A percentile compares a stretch with the other conserved stretches of the same genome.
Evolutionary conservation across 768 basidiomycete species (phyloP).

Genomic region (Tricholoma sp.): DNA sequence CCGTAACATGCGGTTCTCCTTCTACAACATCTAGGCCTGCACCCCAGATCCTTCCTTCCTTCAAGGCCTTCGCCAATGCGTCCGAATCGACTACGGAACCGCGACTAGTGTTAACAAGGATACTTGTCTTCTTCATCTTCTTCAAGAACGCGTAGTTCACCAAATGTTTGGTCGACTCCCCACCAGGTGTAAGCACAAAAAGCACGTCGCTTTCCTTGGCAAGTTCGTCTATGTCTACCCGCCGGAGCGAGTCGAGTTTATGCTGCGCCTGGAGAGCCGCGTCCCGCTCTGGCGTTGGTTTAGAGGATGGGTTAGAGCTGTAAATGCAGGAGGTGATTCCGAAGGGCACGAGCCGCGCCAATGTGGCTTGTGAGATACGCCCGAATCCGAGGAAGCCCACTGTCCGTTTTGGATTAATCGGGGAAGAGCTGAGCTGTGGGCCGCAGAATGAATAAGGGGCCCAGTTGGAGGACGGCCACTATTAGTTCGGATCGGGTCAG

Average conservation of each 20-base stretch:
- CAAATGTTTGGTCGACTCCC: conserved; percentile 63
- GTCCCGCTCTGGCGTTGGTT: conserved; percentile 40
- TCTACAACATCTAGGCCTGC: conserved; percentile 94
- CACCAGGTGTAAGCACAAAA: conserved; percentile 80
- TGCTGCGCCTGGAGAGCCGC: conserved; percentile 25
- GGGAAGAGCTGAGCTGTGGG: conserved; percentile 62
- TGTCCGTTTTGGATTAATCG: conserved; percentile 49
- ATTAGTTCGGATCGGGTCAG: neutral
- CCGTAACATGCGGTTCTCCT: conserved; percentile 74
- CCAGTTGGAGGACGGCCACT: conserved; percentile 85
- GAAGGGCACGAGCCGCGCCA: conserved; percentile 77
- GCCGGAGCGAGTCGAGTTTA: conserved; percentile 38
- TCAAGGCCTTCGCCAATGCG: conserved; percentile 77
- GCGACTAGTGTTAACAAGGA: conserved; percentile 82
- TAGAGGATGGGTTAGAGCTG: conserved; percentile 49
- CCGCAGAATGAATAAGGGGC: conserved; percentile 83
- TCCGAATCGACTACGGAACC: conserved; percentile 89
- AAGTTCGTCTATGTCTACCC: conserved; percentile 61
- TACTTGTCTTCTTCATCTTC: conserved; percentile 80
- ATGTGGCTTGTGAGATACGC: conserved; percentile 83
- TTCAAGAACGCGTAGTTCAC: conserved; percentile 67
- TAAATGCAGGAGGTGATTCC: conserved; percentile 76
- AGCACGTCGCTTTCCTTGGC: conserved; percentile 80
- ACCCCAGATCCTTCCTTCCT: conserved; percentile 78
- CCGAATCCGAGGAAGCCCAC: conserved; percentile 95